Percentiles rank a stretch among this genome's conserved stretches.
These are phyloP conservation scores for Nelumbo lutea DNA, from an alignment of 164 flowering plant genomes.

Conservation along the genomic window DNA sequence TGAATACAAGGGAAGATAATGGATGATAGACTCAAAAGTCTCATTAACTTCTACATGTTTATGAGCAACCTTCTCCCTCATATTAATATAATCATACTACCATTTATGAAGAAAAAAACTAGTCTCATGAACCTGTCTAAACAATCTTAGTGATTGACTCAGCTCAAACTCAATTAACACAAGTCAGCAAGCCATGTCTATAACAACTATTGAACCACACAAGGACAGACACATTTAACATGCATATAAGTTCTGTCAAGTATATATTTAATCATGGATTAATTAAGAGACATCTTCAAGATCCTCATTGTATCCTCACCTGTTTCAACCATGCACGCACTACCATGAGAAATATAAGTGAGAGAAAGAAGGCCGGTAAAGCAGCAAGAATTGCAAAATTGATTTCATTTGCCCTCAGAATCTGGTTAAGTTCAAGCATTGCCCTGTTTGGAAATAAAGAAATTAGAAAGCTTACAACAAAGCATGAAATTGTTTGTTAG, in stretches of 20 bases:
- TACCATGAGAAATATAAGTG: conserved; percentile 52
- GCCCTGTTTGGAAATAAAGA: conserved; percentile 53
- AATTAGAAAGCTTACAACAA: conserved; percentile 11
- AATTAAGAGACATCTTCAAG: not conserved
- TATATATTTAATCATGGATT: too few relatives aligned
- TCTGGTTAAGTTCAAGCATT: conserved; percentile 95
- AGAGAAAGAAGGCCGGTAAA: conserved; percentile 86
- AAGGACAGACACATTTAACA: not conserved
- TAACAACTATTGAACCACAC: not conserved
- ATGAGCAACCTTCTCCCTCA: too few relatives aligned
- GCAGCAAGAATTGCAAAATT: conserved; percentile 98
- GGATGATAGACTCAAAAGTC: too few relatives aligned
- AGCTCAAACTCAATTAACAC: too few relatives aligned
- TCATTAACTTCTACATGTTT: too few relatives aligned
- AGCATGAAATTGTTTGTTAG: not conserved
- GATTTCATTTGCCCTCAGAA: conserved; percentile 92
- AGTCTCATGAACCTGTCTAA: too few relatives aligned
- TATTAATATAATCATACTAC: too few relatives aligned
- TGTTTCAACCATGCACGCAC: conserved; percentile 72
- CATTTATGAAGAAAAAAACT: too few relatives aligned
- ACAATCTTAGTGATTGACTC: too few relatives aligned
- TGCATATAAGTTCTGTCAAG: not conserved
- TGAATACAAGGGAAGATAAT: too few relatives aligned
- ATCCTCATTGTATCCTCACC: conserved; percentile 33
- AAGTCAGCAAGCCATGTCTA: not conserved